Evolutionary conservation across 805 yeast genomes (phyloP), one percentile per base, ranked within the genome.

Genomic region (Zygosaccharomyces bailii): DNA sequence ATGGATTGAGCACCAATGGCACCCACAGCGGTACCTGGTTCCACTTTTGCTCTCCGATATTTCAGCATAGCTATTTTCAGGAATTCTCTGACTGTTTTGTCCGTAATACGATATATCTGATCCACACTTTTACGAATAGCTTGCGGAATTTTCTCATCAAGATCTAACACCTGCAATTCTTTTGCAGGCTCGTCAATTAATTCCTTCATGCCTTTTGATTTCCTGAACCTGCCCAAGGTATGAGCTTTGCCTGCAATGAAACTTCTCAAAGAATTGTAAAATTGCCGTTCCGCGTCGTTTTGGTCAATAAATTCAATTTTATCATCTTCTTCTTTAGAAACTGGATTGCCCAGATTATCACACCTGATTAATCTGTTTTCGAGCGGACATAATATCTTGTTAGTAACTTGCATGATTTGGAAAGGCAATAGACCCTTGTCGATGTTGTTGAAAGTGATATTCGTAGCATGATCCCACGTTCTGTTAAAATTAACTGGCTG

Each of bases 21-120:
- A 54, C 99, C 99, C 44, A 93, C 98, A 2, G 99, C 99, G 3
- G 99, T 93, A 50, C 98, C 99, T 1, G 99, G 99, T 66, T 93
- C 99, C 13, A 93, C 97, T 68, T 82, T 83, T 5, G 99, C 96
- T 54, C 84, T 76, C 43, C 80, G 79, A 60, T 93, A 93, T 68
- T 93, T 93, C 54, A 72, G 70, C 48, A 91, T 73, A 54, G 97
- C 86, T 55, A 85, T 78, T 38, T 77, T 74, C 59, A 93, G 70
- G 67, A 93, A 93, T 52, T 73, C 76, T 11, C 65, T 66, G 13
- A 93, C 76, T 51, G 83, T 72, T 14, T 62, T 60, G 32, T 74
- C 72, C 1, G 95, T 76, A 34, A 93, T 80, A 59, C 84, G 83
- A 51, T 76, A 69, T 24, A 86, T 61, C 63, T 85, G 93, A 49